phyloP scores from a whole-genome alignment of 768 basidiomycete genomes.

The Leccinum imitatum region DNA sequence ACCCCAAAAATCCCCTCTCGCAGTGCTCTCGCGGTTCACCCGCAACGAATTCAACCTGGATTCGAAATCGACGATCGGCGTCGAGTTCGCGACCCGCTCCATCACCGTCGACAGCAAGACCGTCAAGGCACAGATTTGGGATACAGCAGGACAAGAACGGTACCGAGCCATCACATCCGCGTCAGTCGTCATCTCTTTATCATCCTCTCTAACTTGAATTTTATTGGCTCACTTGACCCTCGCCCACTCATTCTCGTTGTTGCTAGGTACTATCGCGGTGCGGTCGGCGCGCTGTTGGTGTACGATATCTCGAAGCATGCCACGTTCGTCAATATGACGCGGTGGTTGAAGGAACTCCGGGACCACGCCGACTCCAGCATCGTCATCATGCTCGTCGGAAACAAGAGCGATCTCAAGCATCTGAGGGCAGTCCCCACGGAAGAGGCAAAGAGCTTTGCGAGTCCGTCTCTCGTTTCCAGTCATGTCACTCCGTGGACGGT shows the following conservation, averaged over 20 bases:
- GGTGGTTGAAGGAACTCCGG: slow-evolving; percentile 96
- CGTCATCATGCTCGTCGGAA: slow-evolving; percentile 94
- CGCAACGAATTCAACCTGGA: slow-evolving; percentile 99
- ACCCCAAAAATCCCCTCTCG: neutral
- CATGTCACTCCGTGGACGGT: neutral
- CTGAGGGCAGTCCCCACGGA: slow-evolving; percentile 95
- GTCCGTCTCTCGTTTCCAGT: slow-evolving; percentile 45
- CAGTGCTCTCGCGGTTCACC: slow-evolving; percentile 99
- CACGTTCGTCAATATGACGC: slow-evolving; percentile 89
- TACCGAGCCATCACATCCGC: slow-evolving; percentile 98
- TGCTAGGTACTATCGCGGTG: slow-evolving; percentile 92
- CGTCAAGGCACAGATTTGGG: slow-evolving; percentile 99
- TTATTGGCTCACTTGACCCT: slow-evolving; percentile 3
- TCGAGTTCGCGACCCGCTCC: slow-evolving; percentile 96
- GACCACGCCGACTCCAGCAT: slow-evolving; percentile 94
- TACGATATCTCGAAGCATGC: slow-evolving; percentile 95
- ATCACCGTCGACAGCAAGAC: slow-evolving; percentile 96
- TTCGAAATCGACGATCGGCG: slow-evolving; percentile 98
- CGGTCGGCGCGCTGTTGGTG: slow-evolving; percentile 88
- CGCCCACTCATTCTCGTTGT: too few relatives aligned
- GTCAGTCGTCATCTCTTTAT: slow-evolving; percentile 44
- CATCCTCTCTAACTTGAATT: neutral
- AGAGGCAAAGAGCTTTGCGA: slow-evolving; percentile 89
- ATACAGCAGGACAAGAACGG: slow-evolving; percentile 97
- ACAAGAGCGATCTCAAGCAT: slow-evolving; percentile 99